These are phyloP conservation scores for Colletotrichum tamarilloi DNA, from an alignment of 2,329 filamentous ascomycete genomes.

Conservation along the genomic window DNA sequence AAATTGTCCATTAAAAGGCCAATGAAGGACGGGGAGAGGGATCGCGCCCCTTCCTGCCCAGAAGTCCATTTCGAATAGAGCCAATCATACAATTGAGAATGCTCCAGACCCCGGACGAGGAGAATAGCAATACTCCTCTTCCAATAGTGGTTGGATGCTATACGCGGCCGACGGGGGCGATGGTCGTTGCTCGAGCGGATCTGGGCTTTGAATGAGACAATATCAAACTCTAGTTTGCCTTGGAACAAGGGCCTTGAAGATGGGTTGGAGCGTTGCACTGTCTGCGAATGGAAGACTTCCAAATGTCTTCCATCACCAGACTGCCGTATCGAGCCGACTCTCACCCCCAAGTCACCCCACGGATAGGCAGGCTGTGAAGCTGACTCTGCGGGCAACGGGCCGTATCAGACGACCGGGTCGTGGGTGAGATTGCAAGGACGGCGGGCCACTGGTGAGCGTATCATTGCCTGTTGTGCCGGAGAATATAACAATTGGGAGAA, in stretches of 20 bases:
- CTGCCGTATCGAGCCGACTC: background rate
- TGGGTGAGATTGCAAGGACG: conserved; percentile 11
- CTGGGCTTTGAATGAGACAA: conserved; percentile 12
- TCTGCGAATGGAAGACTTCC: conserved; percentile 28
- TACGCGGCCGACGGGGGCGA: conserved; percentile 13
- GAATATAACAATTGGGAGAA: conserved; percentile 6
- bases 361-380: background rate
- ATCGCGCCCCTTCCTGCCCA: conserved; percentile 31
- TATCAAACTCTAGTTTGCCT: conserved; percentile 16
- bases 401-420: background rate
- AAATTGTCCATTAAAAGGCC: conserved; percentile 25
- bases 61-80: conserved; percentile 14
- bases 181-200: conserved; percentile 4
- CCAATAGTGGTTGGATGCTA: conserved; percentile 13
- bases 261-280: conserved; percentile 11
- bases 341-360: background rate
- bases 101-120: background rate
- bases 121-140: background rate
- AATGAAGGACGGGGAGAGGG: conserved; percentile 38
- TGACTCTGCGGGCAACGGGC: background rate
- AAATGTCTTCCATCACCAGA: conserved; percentile 21
- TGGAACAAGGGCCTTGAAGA: conserved; percentile 6
- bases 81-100: conserved; percentile 17
- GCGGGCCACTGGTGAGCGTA: background rate
- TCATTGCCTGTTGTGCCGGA: conserved; percentile 15